phyloP scores from a whole-genome alignment of 352 stramenopile genomes.

The Phytophthora cryptogea region DNA sequence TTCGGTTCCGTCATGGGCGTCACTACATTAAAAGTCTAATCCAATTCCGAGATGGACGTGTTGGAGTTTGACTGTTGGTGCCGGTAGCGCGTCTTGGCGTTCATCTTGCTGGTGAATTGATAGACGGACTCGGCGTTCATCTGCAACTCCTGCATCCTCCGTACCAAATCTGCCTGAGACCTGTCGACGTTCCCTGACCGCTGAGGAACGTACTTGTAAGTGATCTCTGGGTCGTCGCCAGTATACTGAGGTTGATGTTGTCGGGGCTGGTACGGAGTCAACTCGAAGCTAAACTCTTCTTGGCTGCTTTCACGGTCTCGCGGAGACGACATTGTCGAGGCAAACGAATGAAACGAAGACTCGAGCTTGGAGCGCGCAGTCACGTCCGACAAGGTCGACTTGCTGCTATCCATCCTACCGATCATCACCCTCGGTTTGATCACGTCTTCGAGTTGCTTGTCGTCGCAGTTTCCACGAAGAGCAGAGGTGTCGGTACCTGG shows the following conservation, averaged over 20 bases:
- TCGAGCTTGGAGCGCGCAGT: conserved; percentile 15
- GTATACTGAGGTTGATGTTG: conserved; percentile 23
- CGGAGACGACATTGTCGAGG: conserved; percentile 24
- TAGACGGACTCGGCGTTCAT: conserved; percentile 65
- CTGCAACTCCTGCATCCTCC: conserved; percentile 61
- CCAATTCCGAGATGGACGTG: conserved; percentile 31
- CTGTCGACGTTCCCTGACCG: neutral
- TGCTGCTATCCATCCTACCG: conserved; percentile 13
- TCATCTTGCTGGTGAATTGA: conserved; percentile 57
- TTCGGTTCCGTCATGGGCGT: neutral
- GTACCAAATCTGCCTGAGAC: conserved; percentile 35
- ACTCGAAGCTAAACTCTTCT: conserved; percentile 21
- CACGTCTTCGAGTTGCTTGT: conserved; percentile 5
- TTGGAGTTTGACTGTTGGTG: conserved; percentile 18
- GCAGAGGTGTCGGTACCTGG: conserved; percentile 7
- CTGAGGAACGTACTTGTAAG: conserved; percentile 12
- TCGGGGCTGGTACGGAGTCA: conserved; percentile 20
- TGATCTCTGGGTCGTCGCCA: conserved; percentile 21
- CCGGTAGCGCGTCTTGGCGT: conserved; percentile 23
- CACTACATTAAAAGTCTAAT: conserved; percentile 16
- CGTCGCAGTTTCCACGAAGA: neutral
- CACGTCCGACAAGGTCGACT: conserved; percentile 2
- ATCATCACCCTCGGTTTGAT: conserved; percentile 15
- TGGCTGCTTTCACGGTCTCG: conserved; percentile 23
- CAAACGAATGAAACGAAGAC: conserved; percentile 19